Conservation (phyloP, 2,329 filamentous ascomycete genomes). For the Dryadomyces quercus-mongolicae region DNA sequence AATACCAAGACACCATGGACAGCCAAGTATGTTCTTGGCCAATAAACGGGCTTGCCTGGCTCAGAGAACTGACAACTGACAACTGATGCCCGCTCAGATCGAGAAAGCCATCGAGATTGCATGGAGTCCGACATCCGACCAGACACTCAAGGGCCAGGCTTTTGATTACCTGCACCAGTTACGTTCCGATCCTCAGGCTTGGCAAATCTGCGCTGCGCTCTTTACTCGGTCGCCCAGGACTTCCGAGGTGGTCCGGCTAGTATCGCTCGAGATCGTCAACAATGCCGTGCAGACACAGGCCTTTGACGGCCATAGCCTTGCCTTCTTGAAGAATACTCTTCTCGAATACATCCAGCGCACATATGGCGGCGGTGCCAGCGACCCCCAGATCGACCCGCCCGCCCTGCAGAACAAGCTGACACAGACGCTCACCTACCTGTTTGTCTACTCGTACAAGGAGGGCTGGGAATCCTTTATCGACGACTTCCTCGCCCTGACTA, state of each 20-base stretch:
- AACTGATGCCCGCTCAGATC: constrained; percentile 42
- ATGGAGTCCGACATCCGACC: constrained; percentile 68
- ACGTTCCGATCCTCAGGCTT: constrained; percentile 69
- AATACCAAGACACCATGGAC: background rate
- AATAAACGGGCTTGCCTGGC: too few relatives aligned
- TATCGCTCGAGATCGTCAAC: constrained; percentile 87
- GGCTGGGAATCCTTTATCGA: constrained; percentile 87
- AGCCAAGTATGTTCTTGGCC: background rate
- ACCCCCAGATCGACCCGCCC: constrained; percentile 50
- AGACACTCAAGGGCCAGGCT: constrained; percentile 66
- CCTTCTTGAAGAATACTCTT: constrained; percentile 67
- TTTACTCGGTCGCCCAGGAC: constrained; percentile 68
- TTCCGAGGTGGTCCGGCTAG: constrained; percentile 76
- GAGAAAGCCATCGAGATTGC: constrained; percentile 93
- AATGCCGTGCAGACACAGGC: constrained; percentile 73
- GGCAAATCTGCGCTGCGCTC: constrained; percentile 78
- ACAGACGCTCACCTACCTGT: constrained; percentile 89
- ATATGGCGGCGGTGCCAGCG: constrained; percentile 42
- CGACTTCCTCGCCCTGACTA: constrained; percentile 71
- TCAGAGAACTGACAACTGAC: too few relatives aligned
- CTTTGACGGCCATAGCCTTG: constrained; percentile 60
- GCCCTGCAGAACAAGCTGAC: constrained; percentile 93
- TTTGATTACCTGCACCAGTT: constrained; percentile 71
- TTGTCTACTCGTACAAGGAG: constrained; percentile 72
- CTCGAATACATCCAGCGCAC: constrained; percentile 67